Conservation (phyloP, 441 rosid genomes). For the Erodium texanum region DNA sequence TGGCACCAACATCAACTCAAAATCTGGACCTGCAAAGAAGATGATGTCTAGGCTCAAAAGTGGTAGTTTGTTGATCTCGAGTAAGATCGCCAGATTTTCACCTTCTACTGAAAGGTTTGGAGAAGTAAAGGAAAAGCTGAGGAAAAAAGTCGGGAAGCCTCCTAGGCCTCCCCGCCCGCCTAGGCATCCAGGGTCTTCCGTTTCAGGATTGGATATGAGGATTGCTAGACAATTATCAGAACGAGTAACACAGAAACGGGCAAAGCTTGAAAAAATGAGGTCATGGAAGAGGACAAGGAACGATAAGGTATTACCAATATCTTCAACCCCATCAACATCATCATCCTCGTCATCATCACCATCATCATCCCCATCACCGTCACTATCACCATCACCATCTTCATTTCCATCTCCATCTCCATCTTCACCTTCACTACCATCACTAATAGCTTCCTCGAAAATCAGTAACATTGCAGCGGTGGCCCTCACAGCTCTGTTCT, state of each 20-base stretch:
- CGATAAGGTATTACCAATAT: slow-evolving; percentile 15
- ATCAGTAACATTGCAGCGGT: slow-evolving; percentile 17
- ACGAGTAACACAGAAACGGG: slow-evolving; percentile 20
- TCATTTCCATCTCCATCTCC: no score
- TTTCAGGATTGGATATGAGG: slow-evolving; percentile 7
- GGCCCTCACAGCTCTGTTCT: slow-evolving; percentile 26
- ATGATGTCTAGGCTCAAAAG: neutral
- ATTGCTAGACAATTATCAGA: slow-evolving; percentile 25
- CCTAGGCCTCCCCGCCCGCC: slow-evolving; percentile 33
- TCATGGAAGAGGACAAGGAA: slow-evolving; percentile 24
- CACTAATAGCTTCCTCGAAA: neutral
- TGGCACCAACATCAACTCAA: neutral
- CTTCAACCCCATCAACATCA: slow-evolving; percentile 2
- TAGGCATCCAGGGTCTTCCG: slow-evolving; percentile 1
- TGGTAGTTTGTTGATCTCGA: neutral
- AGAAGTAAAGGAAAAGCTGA: slow-evolving; percentile 11
- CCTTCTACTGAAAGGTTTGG: neutral
- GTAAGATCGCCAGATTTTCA: neutral
- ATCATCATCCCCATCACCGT: neutral
- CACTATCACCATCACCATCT: neutral
- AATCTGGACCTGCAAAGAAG: neutral
- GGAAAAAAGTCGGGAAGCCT: slow-evolving; percentile 11
- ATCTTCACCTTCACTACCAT: no score
- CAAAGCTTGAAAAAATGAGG: slow-evolving; percentile 19
- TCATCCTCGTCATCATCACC: neutral